These are phyloP conservation scores for Hypoxylon fuscum DNA, from an alignment of 495 filamentous ascomycete genomes.

Conservation along the genomic window DNA sequence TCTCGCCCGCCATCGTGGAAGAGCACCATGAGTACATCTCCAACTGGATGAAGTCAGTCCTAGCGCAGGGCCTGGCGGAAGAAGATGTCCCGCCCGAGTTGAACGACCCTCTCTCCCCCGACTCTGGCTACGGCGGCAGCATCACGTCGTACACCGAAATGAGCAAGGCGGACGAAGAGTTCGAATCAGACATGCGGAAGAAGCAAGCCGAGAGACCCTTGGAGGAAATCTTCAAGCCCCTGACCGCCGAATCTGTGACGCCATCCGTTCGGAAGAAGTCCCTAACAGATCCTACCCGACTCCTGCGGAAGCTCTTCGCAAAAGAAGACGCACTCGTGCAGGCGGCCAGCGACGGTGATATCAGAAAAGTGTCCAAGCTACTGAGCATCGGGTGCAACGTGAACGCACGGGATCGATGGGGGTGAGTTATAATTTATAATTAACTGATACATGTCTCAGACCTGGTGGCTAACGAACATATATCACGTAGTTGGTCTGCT, in stretches of 20 bases:
- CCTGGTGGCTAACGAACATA: constrained; percentile 7
- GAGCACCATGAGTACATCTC: constrained; percentile 47
- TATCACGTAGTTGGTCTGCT: constrained; percentile 33
- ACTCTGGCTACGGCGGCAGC: constrained; percentile 21
- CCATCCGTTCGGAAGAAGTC: constrained; percentile 26
- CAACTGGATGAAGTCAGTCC: constrained; percentile 38
- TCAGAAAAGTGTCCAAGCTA: constrained; percentile 34
- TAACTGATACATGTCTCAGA: neutral
- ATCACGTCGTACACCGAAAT: constrained; percentile 23
- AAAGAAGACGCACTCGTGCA: constrained; percentile 44
- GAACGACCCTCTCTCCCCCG: constrained; percentile 1
- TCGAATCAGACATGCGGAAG: constrained; percentile 30
- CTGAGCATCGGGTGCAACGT: constrained; percentile 38
- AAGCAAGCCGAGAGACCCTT: constrained; percentile 22
- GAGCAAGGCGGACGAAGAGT: constrained; percentile 26
- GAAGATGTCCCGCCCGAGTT: constrained; percentile 19
- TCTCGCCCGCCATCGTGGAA: constrained; percentile 43
- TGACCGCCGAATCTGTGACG: constrained; percentile 10
- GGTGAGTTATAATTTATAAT: constrained; percentile 3
- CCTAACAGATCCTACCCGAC: constrained; percentile 13
- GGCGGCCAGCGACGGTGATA: constrained; percentile 39
- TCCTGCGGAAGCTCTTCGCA: constrained; percentile 33
- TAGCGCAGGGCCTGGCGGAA: constrained; percentile 39
- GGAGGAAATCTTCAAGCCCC: constrained; percentile 15
- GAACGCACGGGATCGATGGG: constrained; percentile 40